These are phyloP conservation scores for Penicillium sp. DNA, from an alignment of 2,329 filamentous ascomycete genomes.

Conservation along the genomic window DNA sequence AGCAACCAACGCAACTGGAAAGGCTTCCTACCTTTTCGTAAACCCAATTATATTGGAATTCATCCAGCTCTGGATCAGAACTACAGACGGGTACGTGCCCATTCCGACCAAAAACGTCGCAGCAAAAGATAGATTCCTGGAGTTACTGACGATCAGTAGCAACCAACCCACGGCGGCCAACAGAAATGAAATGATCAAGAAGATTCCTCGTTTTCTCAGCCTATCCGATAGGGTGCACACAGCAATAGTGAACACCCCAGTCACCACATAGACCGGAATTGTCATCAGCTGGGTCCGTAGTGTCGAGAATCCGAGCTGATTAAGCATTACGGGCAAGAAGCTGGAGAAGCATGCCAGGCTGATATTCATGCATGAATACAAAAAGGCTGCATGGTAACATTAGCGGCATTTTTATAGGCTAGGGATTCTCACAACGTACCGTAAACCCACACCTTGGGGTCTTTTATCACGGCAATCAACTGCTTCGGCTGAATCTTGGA, in stretches of 20 bases:
- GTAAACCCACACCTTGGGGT: conserved; percentile 3
- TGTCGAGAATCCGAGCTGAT: not conserved
- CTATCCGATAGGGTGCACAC: not conserved
- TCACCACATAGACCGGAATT: not conserved
- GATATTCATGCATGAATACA: not conserved
- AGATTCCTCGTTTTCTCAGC: not conserved
- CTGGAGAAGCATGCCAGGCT: not conserved
- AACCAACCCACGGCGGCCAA: not conserved
- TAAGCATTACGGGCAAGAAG: not conserved
- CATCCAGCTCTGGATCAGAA: conserved; percentile 4
- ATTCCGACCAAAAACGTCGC: not conserved
- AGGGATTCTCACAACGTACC: not conserved
- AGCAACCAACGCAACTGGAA: not conserved
- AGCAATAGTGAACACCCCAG: not conserved
- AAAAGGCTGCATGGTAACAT: not conserved
- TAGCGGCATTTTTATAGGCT: not conserved
- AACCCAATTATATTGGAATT: conserved; percentile 6
- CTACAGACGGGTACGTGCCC: conserved; percentile 1
- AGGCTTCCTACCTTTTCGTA: not conserved
- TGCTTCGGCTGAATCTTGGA: not conserved
- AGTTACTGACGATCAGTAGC: not conserved
- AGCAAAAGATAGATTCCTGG: not conserved
- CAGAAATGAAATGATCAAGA: not conserved
- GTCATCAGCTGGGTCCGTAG: not conserved
- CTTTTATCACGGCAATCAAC: not conserved